Evolutionary conservation across 139 green algal genomes (phyloP).

Genomic region (Astrephomene gubernaculifera): DNA sequence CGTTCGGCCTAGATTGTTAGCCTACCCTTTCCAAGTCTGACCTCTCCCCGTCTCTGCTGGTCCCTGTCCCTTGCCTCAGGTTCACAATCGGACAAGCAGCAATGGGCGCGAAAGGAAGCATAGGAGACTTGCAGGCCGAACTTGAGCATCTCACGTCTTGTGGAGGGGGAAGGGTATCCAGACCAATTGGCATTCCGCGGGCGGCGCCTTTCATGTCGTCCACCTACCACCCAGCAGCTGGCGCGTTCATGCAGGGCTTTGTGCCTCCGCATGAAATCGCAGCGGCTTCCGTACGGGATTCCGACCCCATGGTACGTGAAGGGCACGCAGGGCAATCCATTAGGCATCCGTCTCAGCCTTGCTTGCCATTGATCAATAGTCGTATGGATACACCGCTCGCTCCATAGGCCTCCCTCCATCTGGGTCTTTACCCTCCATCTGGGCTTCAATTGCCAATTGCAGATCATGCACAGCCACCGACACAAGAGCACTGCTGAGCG

Average conservation of each 20-base stretch:
- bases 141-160: not conserved
- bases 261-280: constrained; percentile 30
- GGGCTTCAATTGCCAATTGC: too few relatives aligned
- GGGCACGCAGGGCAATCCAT: too few relatives aligned
- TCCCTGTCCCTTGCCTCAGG: too few relatives aligned
- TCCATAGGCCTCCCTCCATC: not conserved
- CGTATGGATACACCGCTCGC: too few relatives aligned
- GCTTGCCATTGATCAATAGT: too few relatives aligned
- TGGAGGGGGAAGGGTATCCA: not conserved
- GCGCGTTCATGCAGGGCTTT: constrained; percentile 31
- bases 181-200: constrained; percentile 29
- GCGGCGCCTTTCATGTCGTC: not conserved
- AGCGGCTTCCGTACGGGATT: not conserved
- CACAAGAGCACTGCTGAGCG: constrained; percentile 35
- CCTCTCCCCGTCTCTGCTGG: too few relatives aligned
- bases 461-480: constrained; percentile 29
- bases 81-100: constrained; percentile 30
- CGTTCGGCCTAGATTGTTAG: too few relatives aligned
- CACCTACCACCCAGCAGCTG: constrained; percentile 1
- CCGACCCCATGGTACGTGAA: constrained; percentile 16
- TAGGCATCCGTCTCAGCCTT: too few relatives aligned
- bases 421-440: too few relatives aligned
- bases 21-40: too few relatives aligned
- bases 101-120: not conserved
- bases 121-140: not conserved